Conservation (phyloP, 148 eudicot species). For the Chenopodium formosanum region DNA sequence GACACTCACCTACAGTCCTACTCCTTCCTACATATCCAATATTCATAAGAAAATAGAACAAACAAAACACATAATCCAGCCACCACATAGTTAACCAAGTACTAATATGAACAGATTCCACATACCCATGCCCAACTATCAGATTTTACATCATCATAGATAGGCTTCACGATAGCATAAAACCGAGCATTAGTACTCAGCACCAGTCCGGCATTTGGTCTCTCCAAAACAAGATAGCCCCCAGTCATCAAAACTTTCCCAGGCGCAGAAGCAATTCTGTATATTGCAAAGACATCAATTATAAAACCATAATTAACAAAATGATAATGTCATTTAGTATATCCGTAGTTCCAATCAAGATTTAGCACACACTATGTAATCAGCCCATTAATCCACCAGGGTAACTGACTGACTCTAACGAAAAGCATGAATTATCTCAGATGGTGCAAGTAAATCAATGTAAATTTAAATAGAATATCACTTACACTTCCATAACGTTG, state of each 20-base stretch:
- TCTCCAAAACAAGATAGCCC: conserved; percentile 89
- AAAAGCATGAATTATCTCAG: not conserved
- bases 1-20: not conserved
- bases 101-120: conserved; percentile 10
- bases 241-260: conserved; percentile 87
- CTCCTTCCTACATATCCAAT: not conserved
- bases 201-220: conserved; percentile 94
- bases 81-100: conserved; percentile 7
- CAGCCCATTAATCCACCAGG: not conserved
- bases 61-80: not conserved
- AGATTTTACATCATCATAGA: conserved; percentile 53
- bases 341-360: not conserved
- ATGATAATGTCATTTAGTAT: not conserved
- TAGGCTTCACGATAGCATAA: conserved; percentile 78
- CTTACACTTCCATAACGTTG: conserved; percentile 36
- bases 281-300: conserved; percentile 9
- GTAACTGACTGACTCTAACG: not conserved
- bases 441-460: too few species aligned
- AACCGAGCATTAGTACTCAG: conserved; percentile 93
- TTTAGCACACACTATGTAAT: not conserved
- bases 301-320: not conserved
- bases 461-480: not conserved
- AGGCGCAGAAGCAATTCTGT: conserved; percentile 87
- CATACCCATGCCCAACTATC: conserved; percentile 83
- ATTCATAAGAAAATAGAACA: not conserved